Base-by-base conservation (phyloP, 495 filamentous ascomycete species). In the Penicillium paxilli region DNA sequence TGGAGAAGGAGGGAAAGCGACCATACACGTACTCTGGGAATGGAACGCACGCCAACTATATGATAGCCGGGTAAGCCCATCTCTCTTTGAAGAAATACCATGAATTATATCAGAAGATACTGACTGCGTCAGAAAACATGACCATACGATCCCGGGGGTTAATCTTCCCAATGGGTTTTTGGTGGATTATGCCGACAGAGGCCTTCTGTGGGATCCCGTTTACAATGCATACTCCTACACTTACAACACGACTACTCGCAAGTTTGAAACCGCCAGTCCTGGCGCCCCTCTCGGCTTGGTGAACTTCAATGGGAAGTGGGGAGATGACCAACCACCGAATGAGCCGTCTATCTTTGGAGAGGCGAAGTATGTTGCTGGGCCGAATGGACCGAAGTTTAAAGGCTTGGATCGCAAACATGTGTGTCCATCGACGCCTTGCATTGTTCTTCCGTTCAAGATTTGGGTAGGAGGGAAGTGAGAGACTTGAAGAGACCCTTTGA, bases 81-180 rank as follows among this genome's bases (percentile, higher is more conserved):
- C 22, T 16, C 25, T 47, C 25, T 40, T 7, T 22, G 14, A 35
- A 25, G 9, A 19, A 12, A 7, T 19, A 11, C 41, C 26, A 38
- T 38, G n/a, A 33, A 45, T 21, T 14, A 24, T 26, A 24, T 10
- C 14, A 5, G 21, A 26, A 16, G 5, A 7, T 23, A n/a, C 49
- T 52, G 23, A 52, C 7, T 14, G 16, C 14, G 11, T 11, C 44
- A 78, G 75, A 16, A 65, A 64, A 46, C 82, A 85, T 51, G 81
- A 83, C 59, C 80, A 85, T 55, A 75, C 77, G 0, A 82, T 93
- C 75, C 72, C 91, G 67, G 66, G 86, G 73, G 12, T 92, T 72
- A 75, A 85, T 72, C 59, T 83, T 69, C 66, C 83, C 67, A 52
- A 80, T 71, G 68, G 88, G 60, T 63, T 77, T 74, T 58, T 85